Conservation (phyloP, 257 asterid genomes). For the Marsdenia floribunda region DNA sequence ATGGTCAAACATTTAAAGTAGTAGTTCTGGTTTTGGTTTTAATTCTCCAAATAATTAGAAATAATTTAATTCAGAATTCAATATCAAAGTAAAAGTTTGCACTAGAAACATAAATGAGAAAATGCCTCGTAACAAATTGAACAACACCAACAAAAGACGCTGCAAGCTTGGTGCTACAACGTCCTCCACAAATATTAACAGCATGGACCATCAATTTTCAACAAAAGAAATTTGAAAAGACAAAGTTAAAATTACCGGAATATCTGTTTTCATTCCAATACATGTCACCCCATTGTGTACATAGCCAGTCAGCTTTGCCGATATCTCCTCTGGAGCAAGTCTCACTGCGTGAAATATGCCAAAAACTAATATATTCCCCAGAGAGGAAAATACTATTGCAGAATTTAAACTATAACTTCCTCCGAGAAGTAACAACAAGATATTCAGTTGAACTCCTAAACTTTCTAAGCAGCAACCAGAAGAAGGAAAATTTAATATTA, state of each 20-base stretch:
- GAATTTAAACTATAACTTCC: background rate
- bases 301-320: conserved; percentile 68
- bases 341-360: conserved; percentile 56
- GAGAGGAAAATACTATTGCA: background rate
- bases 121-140: background rate
- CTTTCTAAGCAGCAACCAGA: background rate
- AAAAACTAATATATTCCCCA: conserved; percentile 16
- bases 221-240: background rate
- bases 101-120: background rate
- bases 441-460: background rate
- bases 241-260: conserved; percentile 50
- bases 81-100: background rate
- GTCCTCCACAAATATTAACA: background rate
- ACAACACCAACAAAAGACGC: background rate
- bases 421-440: background rate
- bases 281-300: conserved; percentile 84
- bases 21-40: background rate
- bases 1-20: background rate
- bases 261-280: conserved; percentile 83
- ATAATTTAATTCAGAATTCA: background rate
- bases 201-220: background rate
- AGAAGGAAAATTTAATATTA: background rate
- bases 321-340: conserved; percentile 82
- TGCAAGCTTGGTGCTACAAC: background rate
- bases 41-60: background rate